Evolutionary conservation across 2,329 filamentous ascomycete species (phyloP).

Genomic region (Domatiomyces globalis): DNA sequence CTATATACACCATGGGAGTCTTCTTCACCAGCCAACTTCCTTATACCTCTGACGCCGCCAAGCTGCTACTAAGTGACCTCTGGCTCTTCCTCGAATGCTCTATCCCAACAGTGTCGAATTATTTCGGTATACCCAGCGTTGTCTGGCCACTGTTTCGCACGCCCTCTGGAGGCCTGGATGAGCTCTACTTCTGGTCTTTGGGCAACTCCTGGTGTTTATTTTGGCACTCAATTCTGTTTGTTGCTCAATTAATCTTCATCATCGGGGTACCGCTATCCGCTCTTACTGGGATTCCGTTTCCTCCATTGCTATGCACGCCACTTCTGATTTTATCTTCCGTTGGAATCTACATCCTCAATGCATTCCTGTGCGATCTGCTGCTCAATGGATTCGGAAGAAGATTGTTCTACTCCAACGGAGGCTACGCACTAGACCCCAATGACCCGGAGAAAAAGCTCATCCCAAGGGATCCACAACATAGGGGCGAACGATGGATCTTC

Average conservation of each 20-base stretch:
- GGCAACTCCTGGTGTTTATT: not conserved
- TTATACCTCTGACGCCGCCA: conserved; percentile 27
- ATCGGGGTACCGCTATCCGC: conserved; percentile 45
- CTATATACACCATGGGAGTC: too few relatives aligned
- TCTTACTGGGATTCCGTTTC: conserved; percentile 43
- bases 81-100: conserved; percentile 23
- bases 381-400: conserved; percentile 22
- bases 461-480: conserved; percentile 32
- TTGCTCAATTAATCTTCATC: conserved; percentile 42
- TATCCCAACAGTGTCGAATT: too few relatives aligned
- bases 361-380: conserved; percentile 20
- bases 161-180: conserved; percentile 43
- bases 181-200: conserved; percentile 31
- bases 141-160: conserved; percentile 43
- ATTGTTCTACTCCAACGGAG: conserved; percentile 4
- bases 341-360: conserved; percentile 20
- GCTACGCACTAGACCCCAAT: conserved; percentile 2
- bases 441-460: conserved; percentile 3
- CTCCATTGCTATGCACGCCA: conserved; percentile 35
- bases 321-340: conserved; percentile 22
- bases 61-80: conserved; percentile 28
- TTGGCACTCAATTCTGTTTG: conserved; percentile 37
- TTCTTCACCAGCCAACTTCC: conserved; percentile 17
- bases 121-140: conserved; percentile 30
- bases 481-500: conserved; percentile 64